These are phyloP conservation scores for Bullera alba DNA, from an alignment of 768 basidiomycete genomes.

Conservation along the genomic window DNA sequence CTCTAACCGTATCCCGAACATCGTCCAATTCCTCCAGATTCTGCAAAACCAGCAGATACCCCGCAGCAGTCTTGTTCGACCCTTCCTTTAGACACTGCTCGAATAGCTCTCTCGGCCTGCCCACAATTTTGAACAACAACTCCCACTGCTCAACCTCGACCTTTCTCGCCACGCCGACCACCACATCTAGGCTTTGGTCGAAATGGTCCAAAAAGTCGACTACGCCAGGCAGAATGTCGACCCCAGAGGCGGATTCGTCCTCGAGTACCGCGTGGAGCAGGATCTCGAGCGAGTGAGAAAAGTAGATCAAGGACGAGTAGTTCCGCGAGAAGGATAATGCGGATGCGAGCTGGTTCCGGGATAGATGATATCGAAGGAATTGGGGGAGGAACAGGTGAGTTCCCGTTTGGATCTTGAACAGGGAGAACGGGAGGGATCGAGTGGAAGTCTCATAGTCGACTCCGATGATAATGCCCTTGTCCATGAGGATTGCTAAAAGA, in stretches of 20 bases:
- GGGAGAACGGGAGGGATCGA: slow-evolving; percentile 71
- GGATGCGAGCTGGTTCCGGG: slow-evolving; percentile 56
- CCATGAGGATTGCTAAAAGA: slow-evolving; percentile 82
- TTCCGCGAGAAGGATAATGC: slow-evolving; percentile 79
- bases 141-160: slow-evolving; percentile 89
- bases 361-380: slow-evolving; percentile 74
- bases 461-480: slow-evolving; percentile 96
- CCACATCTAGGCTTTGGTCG: slow-evolving; percentile 80
- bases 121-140: slow-evolving; percentile 78
- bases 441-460: slow-evolving; percentile 81
- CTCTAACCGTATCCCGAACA: slow-evolving; percentile 62
- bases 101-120: slow-evolving; percentile 81
- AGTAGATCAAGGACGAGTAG: slow-evolving; percentile 83
- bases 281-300: slow-evolving; percentile 88
- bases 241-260: slow-evolving; percentile 55
- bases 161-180: slow-evolving; percentile 92
- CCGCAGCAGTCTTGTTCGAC: slow-evolving; percentile 71
- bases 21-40: slow-evolving; percentile 85
- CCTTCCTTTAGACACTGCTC: slow-evolving; percentile 56
- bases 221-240: slow-evolving; percentile 54
- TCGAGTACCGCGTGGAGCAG: slow-evolving; percentile 89
- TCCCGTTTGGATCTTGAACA: slow-evolving; percentile 85
- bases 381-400: slow-evolving; percentile 75
- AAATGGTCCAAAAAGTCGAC: slow-evolving; percentile 94
- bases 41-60: slow-evolving; percentile 87